Evolutionary conservation across 1,284 basidiomycete species (phyloP), one percentile per base, ranked within the genome.

Genomic region (Ustilago xerochloae): DNA sequence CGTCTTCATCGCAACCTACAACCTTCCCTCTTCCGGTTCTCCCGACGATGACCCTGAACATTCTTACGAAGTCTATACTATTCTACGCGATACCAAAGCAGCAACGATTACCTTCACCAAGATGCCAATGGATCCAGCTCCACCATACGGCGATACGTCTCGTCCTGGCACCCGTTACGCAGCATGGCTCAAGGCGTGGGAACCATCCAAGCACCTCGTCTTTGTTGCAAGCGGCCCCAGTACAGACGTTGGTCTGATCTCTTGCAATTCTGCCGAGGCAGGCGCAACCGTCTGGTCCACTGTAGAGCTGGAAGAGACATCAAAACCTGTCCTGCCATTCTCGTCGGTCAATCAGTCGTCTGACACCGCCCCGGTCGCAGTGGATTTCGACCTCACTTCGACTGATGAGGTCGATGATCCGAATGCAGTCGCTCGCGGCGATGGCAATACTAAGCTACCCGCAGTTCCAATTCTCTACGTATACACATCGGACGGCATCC

Each of bases 401-500:
- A 80, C 83, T 6, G 85, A 87, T 30, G 87, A 87, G 0, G 88
- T 88, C 1, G 88, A 89, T 63, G 86, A 82, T 64, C 88, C 89
- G 6, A 86, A 88, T n/a, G 87, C 88, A 9, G 86, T 86, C 18
- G 85, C 86, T 6, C 84, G 85, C 9, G 87, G 86, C 0, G 86
- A 84, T 39, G 76, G 86, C 39, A 81, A 82, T 9, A 78, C 84
- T 4, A 87, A 87, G 65, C 71, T 87, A 4, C 84, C 85, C 2
- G 84, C 87, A 1, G 79, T 84, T 15, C 92, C 92, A 0, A 87
- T 93, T 53, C 86, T 93, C 81, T 91, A 90, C 79, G 89, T 90
- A 5, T 93, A 92, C 81, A 88, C 91, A 4, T 92, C 89, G 63
- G 92, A 94, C 78, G 92, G 92, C 18, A 91, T 92, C 0, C 62